A percentile compares a stretch with the other conserved stretches of the same genome.
These are phyloP conservation scores for Fusarium xyrophilum DNA, from an alignment of 2,329 filamentous ascomycete genomes.

Conservation along the genomic window DNA sequence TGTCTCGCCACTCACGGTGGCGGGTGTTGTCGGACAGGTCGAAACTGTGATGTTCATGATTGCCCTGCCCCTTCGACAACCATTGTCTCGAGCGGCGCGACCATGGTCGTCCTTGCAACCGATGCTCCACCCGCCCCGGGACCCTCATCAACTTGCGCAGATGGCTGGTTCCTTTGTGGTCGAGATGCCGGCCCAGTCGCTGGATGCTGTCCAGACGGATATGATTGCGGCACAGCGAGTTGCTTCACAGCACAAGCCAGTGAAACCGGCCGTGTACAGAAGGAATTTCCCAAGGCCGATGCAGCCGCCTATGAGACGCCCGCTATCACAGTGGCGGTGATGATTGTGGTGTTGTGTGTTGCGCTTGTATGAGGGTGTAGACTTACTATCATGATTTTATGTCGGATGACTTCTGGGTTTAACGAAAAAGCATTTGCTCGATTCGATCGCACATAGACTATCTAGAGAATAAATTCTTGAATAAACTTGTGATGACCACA, in stretches of 20 bases:
- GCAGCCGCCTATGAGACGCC: constrained; percentile 2
- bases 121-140: constrained; percentile 54
- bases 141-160: constrained; percentile 66
- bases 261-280: constrained; percentile 64
- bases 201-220: constrained; percentile 85
- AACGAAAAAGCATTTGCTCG: background rate
- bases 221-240: constrained; percentile 73
- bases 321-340: constrained; percentile 11
- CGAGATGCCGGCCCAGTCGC: constrained; percentile 65
- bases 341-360: constrained; percentile 4
- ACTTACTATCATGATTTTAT: background rate
- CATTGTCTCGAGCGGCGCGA: constrained; percentile 71
- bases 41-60: constrained; percentile 81
- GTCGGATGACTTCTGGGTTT: constrained; percentile 4
- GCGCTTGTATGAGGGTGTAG: constrained; percentile 7
- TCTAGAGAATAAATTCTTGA: constrained; percentile 11
- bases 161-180: constrained; percentile 79
- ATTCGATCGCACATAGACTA: constrained; percentile 13
- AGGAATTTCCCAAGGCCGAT: constrained; percentile 53
- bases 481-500: constrained; percentile 14
- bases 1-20: constrained; percentile 86
- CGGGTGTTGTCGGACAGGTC: constrained; percentile 84
- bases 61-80: constrained; percentile 73
- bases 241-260: constrained; percentile 66
- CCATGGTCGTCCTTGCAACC: constrained; percentile 69